phyloP scores from a whole-genome alignment of 1,139 yeast genomes.

The Cylindricascospora bacillispora region DNA sequence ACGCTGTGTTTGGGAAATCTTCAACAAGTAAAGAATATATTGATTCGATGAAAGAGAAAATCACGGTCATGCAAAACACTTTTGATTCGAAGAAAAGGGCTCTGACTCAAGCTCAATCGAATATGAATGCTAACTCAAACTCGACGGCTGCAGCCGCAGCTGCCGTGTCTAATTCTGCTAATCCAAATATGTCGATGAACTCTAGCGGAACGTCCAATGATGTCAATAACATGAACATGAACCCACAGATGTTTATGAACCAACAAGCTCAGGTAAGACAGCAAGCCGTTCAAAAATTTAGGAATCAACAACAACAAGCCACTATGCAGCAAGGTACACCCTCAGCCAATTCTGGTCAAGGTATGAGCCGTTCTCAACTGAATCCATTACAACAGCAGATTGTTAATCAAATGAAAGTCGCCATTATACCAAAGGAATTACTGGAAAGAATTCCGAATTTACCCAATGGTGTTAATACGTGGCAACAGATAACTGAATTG shows the following conservation, averaged over 20 bases:
- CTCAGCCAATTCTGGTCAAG: conserved; percentile 12
- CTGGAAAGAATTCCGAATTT: conserved; percentile 61
- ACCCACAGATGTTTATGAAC: conserved; percentile 25
- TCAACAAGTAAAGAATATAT: conserved; percentile 25
- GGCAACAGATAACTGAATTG: conserved; percentile 71
- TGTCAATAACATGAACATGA: conserved; percentile 28
- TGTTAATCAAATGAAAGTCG: conserved; percentile 34
- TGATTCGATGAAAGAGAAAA: conserved; percentile 26
- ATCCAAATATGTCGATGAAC: conserved; percentile 18
- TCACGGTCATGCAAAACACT: conserved; percentile 24
- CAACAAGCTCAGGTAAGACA: conserved; percentile 12
- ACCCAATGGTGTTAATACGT: conserved; percentile 72
- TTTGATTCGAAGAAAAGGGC: conserved; percentile 22
- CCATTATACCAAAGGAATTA: conserved; percentile 67
- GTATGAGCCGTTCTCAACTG: conserved; percentile 16
- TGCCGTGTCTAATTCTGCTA: conserved; percentile 4
- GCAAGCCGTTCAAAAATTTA: conserved; percentile 11
- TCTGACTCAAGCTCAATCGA: conserved; percentile 6
- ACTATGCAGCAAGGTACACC: conserved; percentile 19
- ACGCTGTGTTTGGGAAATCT: conserved; percentile 24
- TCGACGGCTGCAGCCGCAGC: conserved; percentile 7
- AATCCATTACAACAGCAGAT: conserved; percentile 24
- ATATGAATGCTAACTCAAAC: conserved; percentile 6
- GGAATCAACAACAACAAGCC: conserved; percentile 15
- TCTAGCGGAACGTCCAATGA: conserved; percentile 5